Base-by-base conservation (phyloP, 2,329 filamentous ascomycete genomes). In the Microthyrium microscopicum region DNA sequence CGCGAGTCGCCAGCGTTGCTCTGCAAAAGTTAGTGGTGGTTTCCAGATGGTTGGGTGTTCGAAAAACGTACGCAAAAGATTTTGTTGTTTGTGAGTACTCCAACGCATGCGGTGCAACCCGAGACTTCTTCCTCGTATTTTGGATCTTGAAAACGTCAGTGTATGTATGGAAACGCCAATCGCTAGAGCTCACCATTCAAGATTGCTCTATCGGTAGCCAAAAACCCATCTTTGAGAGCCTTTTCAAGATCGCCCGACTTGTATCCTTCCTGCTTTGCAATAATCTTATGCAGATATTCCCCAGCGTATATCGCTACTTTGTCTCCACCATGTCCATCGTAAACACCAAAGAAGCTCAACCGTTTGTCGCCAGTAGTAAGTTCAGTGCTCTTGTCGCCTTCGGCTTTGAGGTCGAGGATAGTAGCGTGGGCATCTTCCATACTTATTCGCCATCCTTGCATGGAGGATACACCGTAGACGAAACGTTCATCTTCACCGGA, bases 401-500 rank as follows among this genome's bases (percentile, higher is more conserved):
- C 62, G 40, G 73, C 64, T 50, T 89, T 72, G 45, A 95, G 73
- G 57, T 95, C 82, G 53, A 98, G 78, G 33, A 95, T 64, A 36
- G 80, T 71, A 40, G 81, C 82, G 62, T 98, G 89, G 42, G 89
- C 76, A 56, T 98, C 89, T 58, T 98, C 89, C 89, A 98, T 98
- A 66, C 82, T 93, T 62, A 98, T 95, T 63, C 89, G 80, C 89
- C 89, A 98, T 66, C 89, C 89, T 62, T 98, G 89, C 89, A 98
- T 98, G 60, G 84, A 84, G 44, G 89, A 98, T 44, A 95, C 75
- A 53, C 89, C 89, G 58, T 81, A 98, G 54, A 89, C 61, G 54
- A 93, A 74, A 54, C 82, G 77, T 44, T 92, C 84, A 80, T 95
- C 85, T 62, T 83, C 76, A 60, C 85, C 85, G 54, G 75, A 75